These are phyloP conservation scores for Incumbomyces delicatus DNA, from an alignment of 2,329 filamentous ascomycete species.

Conservation along the genomic window DNA sequence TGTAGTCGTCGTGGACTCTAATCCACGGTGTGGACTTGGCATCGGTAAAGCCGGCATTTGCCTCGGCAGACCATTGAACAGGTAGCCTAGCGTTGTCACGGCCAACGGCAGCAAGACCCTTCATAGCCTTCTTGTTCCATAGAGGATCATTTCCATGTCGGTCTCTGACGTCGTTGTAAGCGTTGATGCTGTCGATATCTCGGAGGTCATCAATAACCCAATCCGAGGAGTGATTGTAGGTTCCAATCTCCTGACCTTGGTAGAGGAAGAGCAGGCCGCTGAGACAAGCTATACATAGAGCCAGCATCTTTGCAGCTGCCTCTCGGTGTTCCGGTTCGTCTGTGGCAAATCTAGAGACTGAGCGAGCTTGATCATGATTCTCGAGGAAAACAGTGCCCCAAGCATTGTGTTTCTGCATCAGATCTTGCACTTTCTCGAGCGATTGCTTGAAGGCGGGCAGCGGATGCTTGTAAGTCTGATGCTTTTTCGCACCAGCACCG, in stretches of 20 bases:
- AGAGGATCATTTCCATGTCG: conserved; percentile 27
- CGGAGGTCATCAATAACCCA: conserved; percentile 36
- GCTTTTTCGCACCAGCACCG: conserved; percentile 15
- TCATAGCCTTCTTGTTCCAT: conserved; percentile 38
- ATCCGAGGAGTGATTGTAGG: conserved; percentile 41
- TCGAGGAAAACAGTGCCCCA: conserved; percentile 59
- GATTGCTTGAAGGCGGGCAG: conserved; percentile 44
- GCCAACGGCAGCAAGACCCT: conserved; percentile 37
- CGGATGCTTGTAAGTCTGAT: conserved; percentile 8
- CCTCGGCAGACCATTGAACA: conserved; percentile 56
- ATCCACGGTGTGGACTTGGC: conserved; percentile 54
- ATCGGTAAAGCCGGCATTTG: conserved; percentile 56
- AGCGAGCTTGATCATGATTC: conserved; percentile 56
- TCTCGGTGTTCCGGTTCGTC: conserved; percentile 42
- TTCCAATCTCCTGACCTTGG: conserved; percentile 50
- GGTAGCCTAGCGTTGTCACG: conserved; percentile 63
- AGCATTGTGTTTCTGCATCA: conserved; percentile 42
- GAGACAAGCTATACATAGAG: conserved; percentile 47
- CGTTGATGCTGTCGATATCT: conserved; percentile 28
- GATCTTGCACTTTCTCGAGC: conserved; percentile 49
- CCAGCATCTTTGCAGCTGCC: conserved; percentile 50
- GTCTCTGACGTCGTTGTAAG: conserved; percentile 31
- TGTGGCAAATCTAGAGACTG: conserved; percentile 43
- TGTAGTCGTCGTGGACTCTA: conserved; percentile 55
- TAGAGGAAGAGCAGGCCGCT: conserved; percentile 46